Evolutionary conservation across 2,329 filamentous ascomycete genomes (phyloP), one percentile per base, ranked within the genome.

Genomic region (Rhynchosporium agropyri): DNA sequence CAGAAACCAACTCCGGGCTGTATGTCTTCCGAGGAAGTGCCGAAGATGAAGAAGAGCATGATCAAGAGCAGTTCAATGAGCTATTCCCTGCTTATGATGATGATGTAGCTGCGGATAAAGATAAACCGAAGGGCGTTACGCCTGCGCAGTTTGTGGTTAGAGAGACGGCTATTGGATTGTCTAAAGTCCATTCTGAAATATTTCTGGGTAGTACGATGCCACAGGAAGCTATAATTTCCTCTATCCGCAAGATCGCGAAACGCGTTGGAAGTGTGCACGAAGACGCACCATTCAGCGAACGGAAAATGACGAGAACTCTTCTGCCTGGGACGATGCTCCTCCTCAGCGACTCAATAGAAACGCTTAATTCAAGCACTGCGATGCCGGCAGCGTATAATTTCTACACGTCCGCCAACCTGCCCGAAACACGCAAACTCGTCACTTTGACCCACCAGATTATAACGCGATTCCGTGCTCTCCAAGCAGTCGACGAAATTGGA

Each of bases 11-110:
- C 65, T 86, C 84, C 4, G 92, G 90, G 66, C 77, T 96, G 45
- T 99, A 96, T 76, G 88, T 87, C 26, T 97, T 95, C 77, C 86
- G 87, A 66, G 94, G 93, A 38, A 88, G 87, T 45, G 79, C 85
- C 45, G 89, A 93, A 65, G 88, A 93, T 54, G 86, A 91, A 67
- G 89, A 96, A 61, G 88, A 90, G 69, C 80, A 84, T 9, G 86
- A 92, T 58, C 84, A 89, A 66, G 84, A 89, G 61, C 90, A 95
- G 67, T 88, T 97, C 67, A 83, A 88, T 26, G 84, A 89, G 67
- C 79, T 98, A 6, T 98, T 98, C 78, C 94, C 94, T 1, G 85
- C 84, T 4, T 96, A 87, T 67, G 87, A 90, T 13, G 81, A 83
- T 10, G 72, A 70, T 1, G 60, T 74, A 31, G 61, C 62, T n/a